Percentiles rank a stretch among this genome's conserved stretches.
Conservation (phyloP, 1,284 basidiomycete species). For the Retiboletus flavoniger region DNA sequence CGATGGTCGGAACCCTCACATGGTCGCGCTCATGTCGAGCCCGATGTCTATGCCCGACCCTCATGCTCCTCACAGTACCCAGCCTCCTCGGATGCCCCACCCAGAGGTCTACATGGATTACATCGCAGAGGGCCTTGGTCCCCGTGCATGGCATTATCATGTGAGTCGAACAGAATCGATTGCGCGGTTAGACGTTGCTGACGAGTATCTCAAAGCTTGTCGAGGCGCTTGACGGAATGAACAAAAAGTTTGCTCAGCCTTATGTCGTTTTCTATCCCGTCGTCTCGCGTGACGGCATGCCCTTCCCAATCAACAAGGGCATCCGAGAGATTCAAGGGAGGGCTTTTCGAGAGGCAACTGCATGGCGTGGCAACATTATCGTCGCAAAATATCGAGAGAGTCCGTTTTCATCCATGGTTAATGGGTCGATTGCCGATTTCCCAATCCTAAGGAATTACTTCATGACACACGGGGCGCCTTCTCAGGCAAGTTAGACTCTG, state of each 20-base stretch:
- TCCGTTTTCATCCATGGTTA: conserved; percentile 65
- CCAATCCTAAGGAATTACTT: conserved; percentile 77
- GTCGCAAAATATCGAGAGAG: conserved; percentile 71
- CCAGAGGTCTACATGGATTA: conserved; percentile 83
- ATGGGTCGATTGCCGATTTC: conserved; percentile 77
- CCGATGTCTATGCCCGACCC: conserved; percentile 50
- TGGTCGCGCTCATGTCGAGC: conserved; percentile 69
- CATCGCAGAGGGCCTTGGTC: conserved; percentile 67
- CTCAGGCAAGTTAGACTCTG: conserved; percentile 33
- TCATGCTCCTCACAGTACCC: conserved; percentile 42
- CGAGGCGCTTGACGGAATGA: conserved; percentile 75
- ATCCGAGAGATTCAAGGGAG: conserved; percentile 69
- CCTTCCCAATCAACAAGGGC: conserved; percentile 73
- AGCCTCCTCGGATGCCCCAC: conserved; percentile 62
- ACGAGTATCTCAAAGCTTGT: conserved; percentile 49
- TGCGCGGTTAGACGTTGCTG: conserved; percentile 14
- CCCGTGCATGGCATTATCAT: conserved; percentile 69
- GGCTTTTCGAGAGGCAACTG: conserved; percentile 54
- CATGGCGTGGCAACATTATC: conserved; percentile 77
- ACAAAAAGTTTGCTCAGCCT: conserved; percentile 67
- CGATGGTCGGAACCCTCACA: conserved; percentile 65
- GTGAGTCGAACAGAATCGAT: conserved; percentile 39
- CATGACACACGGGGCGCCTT: conserved; percentile 56
- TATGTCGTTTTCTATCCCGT: conserved; percentile 78
- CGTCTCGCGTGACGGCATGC: conserved; percentile 71